Base-by-base conservation (phyloP, 2,329 filamentous ascomycete genomes). In the Fusarium sp. region DNA sequence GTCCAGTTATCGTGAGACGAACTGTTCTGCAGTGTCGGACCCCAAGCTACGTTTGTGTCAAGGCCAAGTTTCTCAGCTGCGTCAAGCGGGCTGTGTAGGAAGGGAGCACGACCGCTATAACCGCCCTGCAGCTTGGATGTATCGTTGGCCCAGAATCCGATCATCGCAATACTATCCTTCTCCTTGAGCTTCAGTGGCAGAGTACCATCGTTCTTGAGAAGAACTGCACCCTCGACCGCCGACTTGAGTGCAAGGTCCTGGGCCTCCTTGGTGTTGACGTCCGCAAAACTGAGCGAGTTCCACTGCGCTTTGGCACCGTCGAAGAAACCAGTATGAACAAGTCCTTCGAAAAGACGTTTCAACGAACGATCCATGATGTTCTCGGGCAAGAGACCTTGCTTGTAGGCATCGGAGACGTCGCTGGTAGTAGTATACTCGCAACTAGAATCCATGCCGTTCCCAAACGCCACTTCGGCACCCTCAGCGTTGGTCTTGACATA, bases 351-450 rank as follows among this genome's bases (percentile, higher is more conserved):
- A 0, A 66, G n/a, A 2, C 64, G 61, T 1, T 38, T 33, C 0
- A 66, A 22, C 1, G 64, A 22, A 2, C 51, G 64, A 8, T 66
- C 64, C 64, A 66, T 66, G 1, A 66, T 33, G 31, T 66, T 66
- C 3, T 66, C 61, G 1, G 64, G 66, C 44, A 66, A n/a, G 1
- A 66, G 31, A 2, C 64, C 64, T 16, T 66, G 31, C 7, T 66
- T 65, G 3, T 66, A 66, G 0, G 64, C 41, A 5, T 66, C 61
- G 7, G 64, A 38, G 3, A 66, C 55, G 5, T 66, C 64, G 7
- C 45, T 66, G 11, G 64, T 66, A 13, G 64, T 66, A 8, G 61
- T 65, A 2, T 66, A 66, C 61, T 66, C 64, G 7, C 64, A 66
- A 6, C 64, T 66, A 0, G 64, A 66, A 11, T 66, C 64, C 31